Evolutionary conservation across 2,329 filamentous ascomycete genomes (phyloP).

Genomic region (Hymenoscyphus repandus): DNA sequence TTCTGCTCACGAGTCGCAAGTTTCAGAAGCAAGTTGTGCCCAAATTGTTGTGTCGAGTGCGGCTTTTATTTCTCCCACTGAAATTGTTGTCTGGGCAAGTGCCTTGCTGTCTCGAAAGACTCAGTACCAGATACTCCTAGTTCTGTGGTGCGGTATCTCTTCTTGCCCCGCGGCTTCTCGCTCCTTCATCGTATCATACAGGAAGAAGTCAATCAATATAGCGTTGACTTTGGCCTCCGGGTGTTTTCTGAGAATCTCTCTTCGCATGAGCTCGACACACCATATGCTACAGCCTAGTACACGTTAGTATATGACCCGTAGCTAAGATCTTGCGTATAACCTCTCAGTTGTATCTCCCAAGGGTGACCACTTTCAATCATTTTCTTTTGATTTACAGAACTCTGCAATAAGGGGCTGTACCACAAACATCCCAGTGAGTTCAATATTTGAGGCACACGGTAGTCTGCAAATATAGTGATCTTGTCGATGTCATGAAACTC

Average conservation of each 20-base stretch:
- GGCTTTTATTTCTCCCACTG: too few species aligned
- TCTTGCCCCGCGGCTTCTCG: constrained; percentile 59
- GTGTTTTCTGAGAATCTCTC: constrained; percentile 71
- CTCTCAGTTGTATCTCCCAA: constrained; percentile 85
- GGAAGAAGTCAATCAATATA: constrained; percentile 92
- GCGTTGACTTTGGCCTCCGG: constrained; percentile 74
- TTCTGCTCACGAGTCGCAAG: too few species aligned
- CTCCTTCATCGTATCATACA: constrained; percentile 93
- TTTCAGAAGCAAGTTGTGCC: too few species aligned
- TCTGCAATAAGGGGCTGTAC: constrained; percentile 76
- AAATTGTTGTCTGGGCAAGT: too few species aligned
- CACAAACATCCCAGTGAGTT: constrained; percentile 74
- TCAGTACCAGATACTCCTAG: constrained; percentile 91
- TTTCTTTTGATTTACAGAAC: constrained; percentile 59
- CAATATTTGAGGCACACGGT: constrained; percentile 91
- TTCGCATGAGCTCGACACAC: constrained; percentile 83
- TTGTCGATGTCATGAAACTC: constrained; percentile 86
- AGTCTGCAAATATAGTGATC: constrained; percentile 98
- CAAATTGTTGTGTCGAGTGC: too few species aligned
- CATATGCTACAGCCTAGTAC: constrained; percentile 79
- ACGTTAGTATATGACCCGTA: constrained; percentile 5
- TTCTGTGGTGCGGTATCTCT: constrained; percentile 76
- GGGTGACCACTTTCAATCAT: constrained; percentile 64
- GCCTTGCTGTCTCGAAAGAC: background rate
- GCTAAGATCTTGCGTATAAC: constrained; percentile 36